phyloP scores from a whole-genome alignment of 495 filamentous ascomycete genomes.

The Neurospora sp. region DNA sequence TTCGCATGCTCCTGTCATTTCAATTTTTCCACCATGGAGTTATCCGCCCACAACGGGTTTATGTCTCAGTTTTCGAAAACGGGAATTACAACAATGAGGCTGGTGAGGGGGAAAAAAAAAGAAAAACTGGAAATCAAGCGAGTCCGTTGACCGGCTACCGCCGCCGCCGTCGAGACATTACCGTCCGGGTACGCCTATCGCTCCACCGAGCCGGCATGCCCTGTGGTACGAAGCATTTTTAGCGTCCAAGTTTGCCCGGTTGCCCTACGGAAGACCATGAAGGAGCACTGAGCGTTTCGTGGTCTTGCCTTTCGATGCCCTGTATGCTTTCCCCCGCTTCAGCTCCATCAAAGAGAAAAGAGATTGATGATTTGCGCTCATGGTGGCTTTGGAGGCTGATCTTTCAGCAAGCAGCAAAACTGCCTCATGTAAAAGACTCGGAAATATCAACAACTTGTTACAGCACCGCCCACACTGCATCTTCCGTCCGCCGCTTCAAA shows the following conservation, averaged over 20 bases:
- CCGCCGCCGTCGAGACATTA: not conserved
- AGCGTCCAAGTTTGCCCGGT: not conserved
- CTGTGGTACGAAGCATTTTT: not conserved
- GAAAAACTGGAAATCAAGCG: not conserved
- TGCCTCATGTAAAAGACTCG: not conserved
- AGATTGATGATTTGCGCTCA: not conserved
- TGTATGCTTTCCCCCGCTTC: not conserved
- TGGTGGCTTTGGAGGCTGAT: not conserved
- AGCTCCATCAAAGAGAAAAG: not conserved
- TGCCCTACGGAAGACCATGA: not conserved
- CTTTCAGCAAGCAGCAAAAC: not conserved
- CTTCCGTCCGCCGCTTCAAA: not conserved
- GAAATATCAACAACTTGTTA: not conserved
- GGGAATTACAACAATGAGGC: not conserved
- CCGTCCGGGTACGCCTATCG: not conserved
- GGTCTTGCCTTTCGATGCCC: not conserved
- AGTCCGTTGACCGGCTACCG: not conserved
- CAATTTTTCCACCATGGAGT: not conserved
- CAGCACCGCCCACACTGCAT: not conserved
- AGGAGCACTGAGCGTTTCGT: not conserved
- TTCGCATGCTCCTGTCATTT: slow-evolving; percentile 3
- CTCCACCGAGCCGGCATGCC: not conserved
- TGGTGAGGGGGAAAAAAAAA: not conserved
- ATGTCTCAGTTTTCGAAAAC: not conserved
- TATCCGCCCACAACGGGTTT: not conserved